Conservation (phyloP, 129 eudicot genomes). For the Gnaphalium uliginosum region DNA sequence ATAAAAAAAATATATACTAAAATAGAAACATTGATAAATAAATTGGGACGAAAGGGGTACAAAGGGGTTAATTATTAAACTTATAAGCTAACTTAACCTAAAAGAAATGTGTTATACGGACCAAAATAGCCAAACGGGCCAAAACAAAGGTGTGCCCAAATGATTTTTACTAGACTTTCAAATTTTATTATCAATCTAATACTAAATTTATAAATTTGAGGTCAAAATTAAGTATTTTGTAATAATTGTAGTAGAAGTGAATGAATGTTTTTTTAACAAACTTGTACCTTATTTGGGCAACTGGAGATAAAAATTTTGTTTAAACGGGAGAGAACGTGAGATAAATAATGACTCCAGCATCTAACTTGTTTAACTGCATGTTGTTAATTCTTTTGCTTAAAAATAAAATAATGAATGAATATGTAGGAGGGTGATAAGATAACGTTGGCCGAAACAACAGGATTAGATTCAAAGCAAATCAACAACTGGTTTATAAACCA, state of each 20-base stretch:
- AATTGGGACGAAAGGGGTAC: too few relatives aligned
- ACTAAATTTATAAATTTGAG: too few relatives aligned
- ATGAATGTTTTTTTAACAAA: background rate
- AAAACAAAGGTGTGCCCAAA: background rate
- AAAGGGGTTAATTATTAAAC: too few relatives aligned
- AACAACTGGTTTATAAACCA: conserved; percentile 94
- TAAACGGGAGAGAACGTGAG: background rate
- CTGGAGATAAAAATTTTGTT: background rate
- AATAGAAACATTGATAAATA: too few relatives aligned
- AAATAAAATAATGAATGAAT: background rate
- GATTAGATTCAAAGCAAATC: conserved; percentile 84
- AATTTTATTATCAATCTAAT: too few relatives aligned
- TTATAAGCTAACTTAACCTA: too few relatives aligned
- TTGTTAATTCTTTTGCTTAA: background rate
- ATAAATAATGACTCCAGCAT: background rate
- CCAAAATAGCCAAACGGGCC: background rate
- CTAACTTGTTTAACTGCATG: background rate
- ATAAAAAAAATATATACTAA: too few relatives aligned
- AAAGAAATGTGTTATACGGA: too few relatives aligned
- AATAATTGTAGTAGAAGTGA: background rate
- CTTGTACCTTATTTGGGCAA: too few relatives aligned
- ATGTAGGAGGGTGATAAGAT: conserved; percentile 81
- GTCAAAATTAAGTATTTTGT: too few relatives aligned
- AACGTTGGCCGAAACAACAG: conserved; percentile 67
- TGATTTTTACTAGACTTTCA: too few relatives aligned